Percentiles rank a stretch among this genome's conserved stretches.
phyloP scores from a whole-genome alignment of 2,329 filamentous ascomycete species.

The Penicillium sp. region DNA sequence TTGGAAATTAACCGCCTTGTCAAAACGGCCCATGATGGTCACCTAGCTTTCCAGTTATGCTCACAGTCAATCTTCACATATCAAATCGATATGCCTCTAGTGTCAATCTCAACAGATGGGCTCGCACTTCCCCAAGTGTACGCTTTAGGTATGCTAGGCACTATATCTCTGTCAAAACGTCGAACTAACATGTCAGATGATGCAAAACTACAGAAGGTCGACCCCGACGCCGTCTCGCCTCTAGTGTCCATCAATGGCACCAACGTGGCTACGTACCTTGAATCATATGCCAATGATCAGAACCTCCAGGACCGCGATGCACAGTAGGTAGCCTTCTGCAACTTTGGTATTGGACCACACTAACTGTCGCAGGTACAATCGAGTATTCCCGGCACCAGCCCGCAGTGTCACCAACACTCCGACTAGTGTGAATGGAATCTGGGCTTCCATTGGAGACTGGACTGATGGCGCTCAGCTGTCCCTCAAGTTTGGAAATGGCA shows the following conservation, averaged over 20 bases:
- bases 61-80: slow-evolving; percentile 50
- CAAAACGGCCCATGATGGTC: slow-evolving; percentile 62
- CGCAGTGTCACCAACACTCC: slow-evolving; percentile 23
- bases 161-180: neutral
- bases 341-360: neutral
- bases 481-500: slow-evolving; percentile 25
- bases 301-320: slow-evolving; percentile 59
- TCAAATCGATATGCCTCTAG: slow-evolving; percentile 44
- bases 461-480: slow-evolving; percentile 19
- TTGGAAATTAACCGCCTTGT: slow-evolving; percentile 55
- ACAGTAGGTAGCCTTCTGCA: slow-evolving; percentile 40
- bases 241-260: slow-evolving; percentile 59
- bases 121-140: slow-evolving; percentile 58
- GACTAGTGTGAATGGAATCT: slow-evolving; percentile 18
- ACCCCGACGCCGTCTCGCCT: slow-evolving; percentile 45
- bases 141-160: slow-evolving; percentile 16
- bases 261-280: slow-evolving; percentile 48
- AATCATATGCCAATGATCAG: slow-evolving; percentile 50
- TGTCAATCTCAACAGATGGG: slow-evolving; percentile 64
- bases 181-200: slow-evolving; percentile 14
- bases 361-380: slow-evolving; percentile 25
- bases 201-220: slow-evolving; percentile 16
- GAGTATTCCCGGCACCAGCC: slow-evolving; percentile 23
- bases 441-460: slow-evolving; percentile 22
- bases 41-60: slow-evolving; percentile 41